Evolutionary conservation across 768 basidiomycete genomes (phyloP), one percentile per base, ranked within the genome.

Genomic region (Boletus reticuloceps): DNA sequence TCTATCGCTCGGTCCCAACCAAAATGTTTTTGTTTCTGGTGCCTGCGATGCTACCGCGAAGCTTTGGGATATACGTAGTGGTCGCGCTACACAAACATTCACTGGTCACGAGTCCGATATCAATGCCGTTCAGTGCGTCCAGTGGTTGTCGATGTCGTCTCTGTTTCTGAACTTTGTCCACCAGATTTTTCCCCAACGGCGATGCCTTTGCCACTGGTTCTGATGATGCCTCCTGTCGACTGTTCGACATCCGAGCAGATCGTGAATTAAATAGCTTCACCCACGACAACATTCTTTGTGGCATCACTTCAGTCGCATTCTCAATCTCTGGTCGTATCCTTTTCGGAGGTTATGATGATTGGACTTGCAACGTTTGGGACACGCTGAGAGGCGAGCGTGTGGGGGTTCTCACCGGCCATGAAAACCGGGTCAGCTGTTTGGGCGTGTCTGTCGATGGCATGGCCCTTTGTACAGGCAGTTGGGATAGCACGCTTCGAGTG

Each of bases 291-390:
- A 98, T 99, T 64, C 82, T 98, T 16, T 98, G 96, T 67, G 96
- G 97, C 59, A 97, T 99, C 74, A 99, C 96, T 14, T 98, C 95
- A 5, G 97, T 99, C 62, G 96, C 94, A 14, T 99, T 99, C 79
- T 98, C 96, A 5, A 91, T 93, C 63, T 98, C 95, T 27, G 96
- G 96, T 37, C 90, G 96, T 56, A 92, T 99, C 64, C 80, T 99
- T 38, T 99, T 99, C 63, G 96, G 97, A 60, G 96, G 96, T 40
- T 99, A 99, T 70, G 96, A 99, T 73, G 96, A 99, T 70, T 98
- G 97, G 91, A 98, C 97, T 62, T 95, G 94, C 79, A 99, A 99
- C 69, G 96, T 98, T 49, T 99, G 96, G 96, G 96, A 99, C 71
- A 98, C 95, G 29, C 80, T 99, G 67, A 97, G 96, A 74, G 97